These are phyloP conservation scores for Lanmaoa pseudosensibilis DNA, from an alignment of 768 basidiomycete genomes.

Conservation along the genomic window DNA sequence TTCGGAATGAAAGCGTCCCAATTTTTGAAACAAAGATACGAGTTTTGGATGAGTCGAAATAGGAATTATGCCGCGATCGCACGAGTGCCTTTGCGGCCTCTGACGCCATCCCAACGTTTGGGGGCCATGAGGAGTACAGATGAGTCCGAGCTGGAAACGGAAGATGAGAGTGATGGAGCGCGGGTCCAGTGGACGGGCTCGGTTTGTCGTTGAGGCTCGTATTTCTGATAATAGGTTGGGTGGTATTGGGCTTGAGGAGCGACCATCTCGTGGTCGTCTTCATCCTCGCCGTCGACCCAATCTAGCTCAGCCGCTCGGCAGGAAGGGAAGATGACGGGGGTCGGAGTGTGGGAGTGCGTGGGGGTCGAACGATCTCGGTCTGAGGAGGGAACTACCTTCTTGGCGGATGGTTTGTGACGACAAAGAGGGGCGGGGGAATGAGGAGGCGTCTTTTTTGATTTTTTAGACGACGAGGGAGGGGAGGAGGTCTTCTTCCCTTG, in stretches of 20 bases:
- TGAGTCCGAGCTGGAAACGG: constrained; percentile 27
- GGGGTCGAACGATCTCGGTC: constrained; percentile 23
- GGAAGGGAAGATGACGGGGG: constrained; percentile 34
- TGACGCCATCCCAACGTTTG: constrained; percentile 14
- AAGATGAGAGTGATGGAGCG: constrained; percentile 18
- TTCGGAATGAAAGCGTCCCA: constrained; percentile 23
- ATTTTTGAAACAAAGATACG: constrained; percentile 10
- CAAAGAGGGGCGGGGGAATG: constrained; percentile 11
- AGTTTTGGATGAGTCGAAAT: neutral
- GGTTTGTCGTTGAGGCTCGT: constrained; percentile 3
- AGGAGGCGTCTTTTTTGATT: constrained; percentile 14
- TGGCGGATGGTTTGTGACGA: constrained; percentile 15
- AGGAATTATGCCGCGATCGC: constrained; percentile 17
- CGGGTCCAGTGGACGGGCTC: constrained; percentile 20
- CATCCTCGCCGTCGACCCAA: constrained; percentile 30
- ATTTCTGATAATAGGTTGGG: constrained; percentile 15
- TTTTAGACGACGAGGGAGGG: constrained; percentile 18
- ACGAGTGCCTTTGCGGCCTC: constrained; percentile 18
- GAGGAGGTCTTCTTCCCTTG: constrained; percentile 15
- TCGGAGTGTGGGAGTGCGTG: constrained; percentile 30
- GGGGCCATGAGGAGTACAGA: constrained; percentile 34
- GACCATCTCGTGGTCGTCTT: constrained; percentile 16
- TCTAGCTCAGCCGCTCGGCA: constrained; percentile 30
- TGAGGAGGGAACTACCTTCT: neutral
- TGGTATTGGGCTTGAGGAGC: constrained; percentile 26